These are phyloP conservation scores for Cyphellophora europaea DNA, from an alignment of 2,329 filamentous ascomycete genomes.

Conservation along the genomic window DNA sequence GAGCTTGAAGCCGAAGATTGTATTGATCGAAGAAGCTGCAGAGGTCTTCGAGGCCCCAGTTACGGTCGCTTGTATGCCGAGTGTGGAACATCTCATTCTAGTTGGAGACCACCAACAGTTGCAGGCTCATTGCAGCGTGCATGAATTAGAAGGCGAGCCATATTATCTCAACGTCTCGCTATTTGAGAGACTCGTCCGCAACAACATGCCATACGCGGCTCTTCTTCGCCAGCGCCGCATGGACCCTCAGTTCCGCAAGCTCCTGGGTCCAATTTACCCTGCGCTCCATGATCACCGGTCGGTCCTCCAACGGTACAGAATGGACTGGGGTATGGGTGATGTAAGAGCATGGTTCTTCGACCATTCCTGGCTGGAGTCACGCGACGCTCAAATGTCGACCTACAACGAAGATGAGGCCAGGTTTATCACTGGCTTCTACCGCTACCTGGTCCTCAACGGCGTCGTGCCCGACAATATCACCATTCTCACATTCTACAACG, in stretches of 20 bases:
- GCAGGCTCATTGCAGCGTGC: slow-evolving; percentile 55
- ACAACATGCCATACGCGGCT: slow-evolving; percentile 53
- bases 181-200: slow-evolving; percentile 67
- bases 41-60: slow-evolving; percentile 57
- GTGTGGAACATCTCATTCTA: slow-evolving; percentile 55
- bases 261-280: slow-evolving; percentile 54
- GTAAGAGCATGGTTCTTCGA: slow-evolving; percentile 53
- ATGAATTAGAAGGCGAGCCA: slow-evolving; percentile 48
- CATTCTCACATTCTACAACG: slow-evolving; percentile 79
- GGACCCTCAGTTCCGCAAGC: slow-evolving; percentile 56
- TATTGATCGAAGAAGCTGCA: slow-evolving; percentile 72
- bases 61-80: slow-evolving; percentile 50
- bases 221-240: slow-evolving; percentile 63
- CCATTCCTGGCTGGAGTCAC: slow-evolving; percentile 56
- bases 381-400: slow-evolving; percentile 55
- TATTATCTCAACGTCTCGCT: slow-evolving; percentile 65
- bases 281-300: slow-evolving; percentile 48
- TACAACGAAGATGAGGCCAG: slow-evolving; percentile 63
- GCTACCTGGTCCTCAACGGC: slow-evolving; percentile 63
- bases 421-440: slow-evolving; percentile 65
- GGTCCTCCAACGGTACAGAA: slow-evolving; percentile 45
- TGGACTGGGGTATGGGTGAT: slow-evolving; percentile 43
- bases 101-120: slow-evolving; percentile 78
- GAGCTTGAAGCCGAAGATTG: slow-evolving; percentile 54
- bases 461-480: slow-evolving; percentile 56